Percentiles rank a stretch among this genome's conserved stretches.
Evolutionary conservation across 2,329 filamentous ascomycete genomes (phyloP).

Genomic region (Orbilia quercus): DNA sequence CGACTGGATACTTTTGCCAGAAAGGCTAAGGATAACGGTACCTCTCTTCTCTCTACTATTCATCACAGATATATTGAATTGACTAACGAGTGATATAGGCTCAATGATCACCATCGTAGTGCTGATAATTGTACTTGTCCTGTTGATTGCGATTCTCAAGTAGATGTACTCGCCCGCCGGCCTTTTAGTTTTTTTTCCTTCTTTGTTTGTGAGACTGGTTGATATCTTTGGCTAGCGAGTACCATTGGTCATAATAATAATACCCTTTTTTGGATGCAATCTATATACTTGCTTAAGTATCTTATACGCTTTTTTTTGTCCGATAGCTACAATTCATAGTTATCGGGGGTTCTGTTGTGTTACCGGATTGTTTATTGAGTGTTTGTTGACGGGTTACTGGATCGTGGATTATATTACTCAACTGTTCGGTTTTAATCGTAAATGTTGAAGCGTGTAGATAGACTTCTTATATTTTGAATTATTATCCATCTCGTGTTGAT

Average conservation of each 20-base stretch:
- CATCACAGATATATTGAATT: background rate
- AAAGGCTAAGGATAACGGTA: conserved; percentile 73
- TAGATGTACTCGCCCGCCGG: conserved; percentile 63
- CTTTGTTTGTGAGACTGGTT: conserved; percentile 57
- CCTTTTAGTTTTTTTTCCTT: background rate
- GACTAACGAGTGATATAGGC: conserved; percentile 67
- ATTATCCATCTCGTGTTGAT: too few relatives aligned
- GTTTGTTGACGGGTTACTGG: too few relatives aligned
- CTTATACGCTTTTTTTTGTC: too few relatives aligned
- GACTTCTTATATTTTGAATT: too few relatives aligned
- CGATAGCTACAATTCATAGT: too few relatives aligned
- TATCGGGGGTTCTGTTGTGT: too few relatives aligned
- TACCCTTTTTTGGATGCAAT: conserved; percentile 13
- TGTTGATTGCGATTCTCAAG: conserved; percentile 85
- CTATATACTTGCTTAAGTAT: too few relatives aligned
- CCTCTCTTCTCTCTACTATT: background rate
- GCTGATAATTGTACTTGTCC: conserved; percentile 81
- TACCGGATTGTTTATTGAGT: too few relatives aligned
- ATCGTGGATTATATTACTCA: too few relatives aligned
- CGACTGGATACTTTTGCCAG: conserved; percentile 77
- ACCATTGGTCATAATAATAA: conserved; percentile 15
- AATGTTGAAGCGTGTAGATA: too few relatives aligned
- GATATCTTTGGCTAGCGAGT: conserved; percentile 33
- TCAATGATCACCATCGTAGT: conserved; percentile 75
- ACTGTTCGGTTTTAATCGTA: background rate